Base-by-base conservation (phyloP, 768 basidiomycete genomes). In the Leccinum pellstonianum region DNA sequence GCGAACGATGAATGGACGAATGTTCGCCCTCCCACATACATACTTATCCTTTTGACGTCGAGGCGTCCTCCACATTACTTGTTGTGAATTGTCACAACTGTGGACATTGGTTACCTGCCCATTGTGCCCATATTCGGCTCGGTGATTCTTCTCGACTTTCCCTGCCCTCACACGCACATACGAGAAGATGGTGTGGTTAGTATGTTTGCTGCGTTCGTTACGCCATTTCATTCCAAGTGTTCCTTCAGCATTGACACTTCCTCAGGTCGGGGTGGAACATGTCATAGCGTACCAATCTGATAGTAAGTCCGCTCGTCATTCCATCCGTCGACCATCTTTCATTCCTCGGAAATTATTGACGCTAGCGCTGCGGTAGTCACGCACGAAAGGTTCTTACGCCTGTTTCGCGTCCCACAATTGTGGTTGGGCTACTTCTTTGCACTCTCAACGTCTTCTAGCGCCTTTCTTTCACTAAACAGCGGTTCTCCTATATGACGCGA, bases 341-440 rank as follows among this genome's bases (percentile, higher is more conserved):
- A 68, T 70, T 68, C 66, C 15, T 59, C 69, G 69, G 69, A 72
- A 63, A 70, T 72, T 67, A 70, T 60, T 3, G 17, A 47, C 58
- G 59, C 59, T 56, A 23, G 46, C 52, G 33, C 50, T 67, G 56
- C 49, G 54, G 46, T 17, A 43, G 62, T 56, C 57, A 55, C 48
- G 33, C 51, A 61, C 62, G 56, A 52, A 56, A 69, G 56, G 58
- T 46, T 50, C 56, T 57, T 49, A 37, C 58, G 37, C 57, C 56
- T 55, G 31, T 59, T 55, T 31, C 47, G 37, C 19, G 35, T 56
- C 56, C 53, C 56, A 43, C 46, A 59, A 37, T 31, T 46, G 38
- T 43, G 41, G 55, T 19, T 43, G 19, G 3, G 12, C 27, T 6
- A 51, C 62, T 60, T 65, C 58, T 61, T 59, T 58, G 52, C 41